Percentiles rank a stretch among this genome's conserved stretches.
phyloP scores from a whole-genome alignment of 1,284 basidiomycete species.

The Fomes fomentarius region DNA sequence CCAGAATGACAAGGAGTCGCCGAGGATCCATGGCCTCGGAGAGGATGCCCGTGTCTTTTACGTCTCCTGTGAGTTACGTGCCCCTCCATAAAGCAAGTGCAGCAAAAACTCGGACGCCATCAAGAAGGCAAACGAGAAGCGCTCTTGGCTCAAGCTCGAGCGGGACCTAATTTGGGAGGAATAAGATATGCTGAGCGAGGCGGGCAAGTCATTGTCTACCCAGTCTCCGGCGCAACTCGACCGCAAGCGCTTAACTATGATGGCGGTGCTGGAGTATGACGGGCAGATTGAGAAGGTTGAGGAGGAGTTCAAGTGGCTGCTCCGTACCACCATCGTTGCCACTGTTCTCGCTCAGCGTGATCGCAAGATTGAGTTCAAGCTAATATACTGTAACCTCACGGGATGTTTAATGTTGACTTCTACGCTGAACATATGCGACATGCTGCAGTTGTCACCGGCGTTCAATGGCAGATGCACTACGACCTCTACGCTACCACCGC shows the following conservation, averaged over 20 bases:
- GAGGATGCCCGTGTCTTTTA: slow-evolving; percentile 48
- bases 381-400: slow-evolving; percentile 50
- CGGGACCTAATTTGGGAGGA: slow-evolving; percentile 43
- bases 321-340: slow-evolving; percentile 41
- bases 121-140: slow-evolving; percentile 40
- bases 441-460: slow-evolving; percentile 50
- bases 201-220: slow-evolving; percentile 44
- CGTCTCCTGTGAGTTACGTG: slow-evolving; percentile 43
- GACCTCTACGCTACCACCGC: slow-evolving; percentile 56
- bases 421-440: not conserved
- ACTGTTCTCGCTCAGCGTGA: slow-evolving; percentile 42
- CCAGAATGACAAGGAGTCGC: slow-evolving; percentile 50
- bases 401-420: not conserved
- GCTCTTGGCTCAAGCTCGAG: slow-evolving; percentile 40
- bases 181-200: slow-evolving; percentile 43
- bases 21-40: slow-evolving; percentile 51
- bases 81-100: slow-evolving; percentile 14
- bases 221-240: slow-evolving; percentile 32
- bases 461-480: slow-evolving; percentile 56
- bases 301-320: slow-evolving; percentile 33
- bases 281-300: slow-evolving; percentile 42
- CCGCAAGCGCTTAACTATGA: slow-evolving; percentile 40
- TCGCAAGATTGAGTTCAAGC: slow-evolving; percentile 42
- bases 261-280: slow-evolving; percentile 41
- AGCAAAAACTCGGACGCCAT: slow-evolving; percentile 30